These are phyloP conservation scores for Globisporangium parvum DNA, from an alignment of 352 stramenopile genomes.

Conservation along the genomic window DNA sequence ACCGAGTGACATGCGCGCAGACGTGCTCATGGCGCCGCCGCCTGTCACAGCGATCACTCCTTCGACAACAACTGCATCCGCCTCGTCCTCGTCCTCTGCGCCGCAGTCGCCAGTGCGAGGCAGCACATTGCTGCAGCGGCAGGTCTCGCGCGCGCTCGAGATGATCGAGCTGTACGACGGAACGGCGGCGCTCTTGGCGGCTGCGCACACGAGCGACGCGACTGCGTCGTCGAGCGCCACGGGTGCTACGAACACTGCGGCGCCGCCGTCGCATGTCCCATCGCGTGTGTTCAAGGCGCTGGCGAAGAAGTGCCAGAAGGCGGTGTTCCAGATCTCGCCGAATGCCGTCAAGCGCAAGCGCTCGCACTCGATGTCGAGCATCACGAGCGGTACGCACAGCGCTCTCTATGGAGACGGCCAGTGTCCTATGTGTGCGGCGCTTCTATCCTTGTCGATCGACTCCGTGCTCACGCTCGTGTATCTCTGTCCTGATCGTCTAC, in stretches of 20 bases:
- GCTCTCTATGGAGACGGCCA: neutral
- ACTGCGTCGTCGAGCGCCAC: slow-evolving; percentile 3
- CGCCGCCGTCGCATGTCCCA: slow-evolving; percentile 10
- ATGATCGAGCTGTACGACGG: slow-evolving; percentile 34
- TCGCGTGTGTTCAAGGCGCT: slow-evolving; percentile 10
- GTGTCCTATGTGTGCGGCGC: too few species aligned
- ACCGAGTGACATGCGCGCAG: neutral
- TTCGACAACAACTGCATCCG: neutral
- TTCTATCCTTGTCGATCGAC: neutral
- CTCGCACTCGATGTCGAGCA: slow-evolving; percentile 34
- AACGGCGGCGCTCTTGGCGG: slow-evolving; percentile 3
- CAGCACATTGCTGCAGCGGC: slow-evolving; percentile 31
- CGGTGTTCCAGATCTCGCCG: slow-evolving; percentile 32
- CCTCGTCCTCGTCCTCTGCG: slow-evolving; percentile 4
- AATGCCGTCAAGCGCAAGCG: slow-evolving; percentile 58
- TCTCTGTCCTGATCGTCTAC: neutral
- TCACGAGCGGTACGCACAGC: slow-evolving; percentile 22
- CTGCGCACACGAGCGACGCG: slow-evolving; percentile 8
- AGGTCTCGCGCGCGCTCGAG: slow-evolving; percentile 45
- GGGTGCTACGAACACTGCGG: neutral
- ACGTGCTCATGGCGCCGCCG: neutral
- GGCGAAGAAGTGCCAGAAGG: slow-evolving; percentile 16
- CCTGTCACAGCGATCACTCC: neutral
- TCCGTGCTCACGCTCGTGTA: neutral
- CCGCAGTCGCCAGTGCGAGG: slow-evolving; percentile 13